Base-by-base conservation (phyloP, 805 yeast species). In the Metschnikowia kofuensis region DNA sequence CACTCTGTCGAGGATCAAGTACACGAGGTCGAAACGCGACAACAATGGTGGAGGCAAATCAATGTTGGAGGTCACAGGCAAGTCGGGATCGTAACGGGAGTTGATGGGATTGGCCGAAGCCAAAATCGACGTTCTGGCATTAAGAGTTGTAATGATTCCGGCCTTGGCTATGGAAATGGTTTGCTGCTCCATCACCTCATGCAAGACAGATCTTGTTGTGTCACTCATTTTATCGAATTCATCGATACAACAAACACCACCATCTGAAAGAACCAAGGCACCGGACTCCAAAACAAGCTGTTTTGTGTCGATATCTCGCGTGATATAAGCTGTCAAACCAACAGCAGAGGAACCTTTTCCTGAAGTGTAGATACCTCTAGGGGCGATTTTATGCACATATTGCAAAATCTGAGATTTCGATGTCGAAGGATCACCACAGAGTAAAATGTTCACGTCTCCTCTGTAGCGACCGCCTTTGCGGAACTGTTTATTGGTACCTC, bases 291-390 rank as follows among this genome's bases (percentile, higher is more conserved):
- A 76, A 3, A 94, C 99, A 43, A 92, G 70, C 66, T 94, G 99
- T 61, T 83, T 87, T 0, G 98, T 89, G 61, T 94, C 98, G 28
- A 87, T 78, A 65, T 94, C 99, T 62, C 97, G 78, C 8, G 99
- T 91, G 48, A 94, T 85, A 65, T 94, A 94, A 0, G 99, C 99
- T 0, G 99, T 94, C 62, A 94, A 76, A 76, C 99, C 99, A 43
- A 94, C 99, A 0, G 99, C 99, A 31, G 99, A 94, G 0, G 97
- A 90, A 44, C 99, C 99, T 62, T 94, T 94, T 68, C 99, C 99
- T 0, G 97, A 91, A 4, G 99, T 94, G 68, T 91, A 94, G 36
- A 94, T 89, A 57, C 99, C 99, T 64, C 99, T 79, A 40, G 99
- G 99, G 1, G 99, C 96, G 57, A 94, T 94, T 62, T 91, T 89